Evolutionary conservation across 768 basidiomycete genomes (phyloP), one percentile per base, ranked within the genome.

Genomic region (Termitomyces sp.): DNA sequence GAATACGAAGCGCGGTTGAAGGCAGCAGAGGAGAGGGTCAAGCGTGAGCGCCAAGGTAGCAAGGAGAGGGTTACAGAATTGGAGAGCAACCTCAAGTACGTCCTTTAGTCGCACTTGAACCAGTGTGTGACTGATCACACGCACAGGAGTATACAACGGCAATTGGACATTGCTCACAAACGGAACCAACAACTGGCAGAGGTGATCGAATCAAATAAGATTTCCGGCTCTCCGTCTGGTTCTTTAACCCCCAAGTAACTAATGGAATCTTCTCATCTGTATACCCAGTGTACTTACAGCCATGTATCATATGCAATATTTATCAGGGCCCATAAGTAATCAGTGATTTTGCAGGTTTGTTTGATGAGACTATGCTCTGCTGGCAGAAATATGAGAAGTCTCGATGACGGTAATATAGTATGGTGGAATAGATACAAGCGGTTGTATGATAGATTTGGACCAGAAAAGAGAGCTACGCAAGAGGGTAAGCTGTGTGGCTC

Each of bases 11-110:
- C 84, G 15, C 77, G 91, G 18, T 70, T 95, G 63, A 88, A 87
- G 72, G 86, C 87, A 0, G 92, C 92, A 0, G 93, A 94, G 68
- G 96, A 98, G 79, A 88, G 87, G 70, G 87, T 94, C 65, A 98
- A 98, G 81, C 81, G 93, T 58, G 95, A 96, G 78, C 80, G 92
- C 62, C 96, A 98, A 68, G 97, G 96, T 4, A 85, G 89, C 48
- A 99, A 98, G 76, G 96, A 98, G 75, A 77, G 92, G 22, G 78
- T 90, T 1, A 66, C 73, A 12, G 91, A 94, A 73, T 75, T 94
- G 60, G 89, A 92, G 73, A 85, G 71, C 57, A 85, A 83, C 67
- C 73, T 92, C 64, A 90, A 83, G 92, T 91, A 58, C 48, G 78
- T 76, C 24, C n/a, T 58, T 33, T 1, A 44, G 24, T 28, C 13